Evolutionary conservation across 1,139 yeast genomes (phyloP).

Genomic region (Hemisphaericaspora lyxosophila): DNA sequence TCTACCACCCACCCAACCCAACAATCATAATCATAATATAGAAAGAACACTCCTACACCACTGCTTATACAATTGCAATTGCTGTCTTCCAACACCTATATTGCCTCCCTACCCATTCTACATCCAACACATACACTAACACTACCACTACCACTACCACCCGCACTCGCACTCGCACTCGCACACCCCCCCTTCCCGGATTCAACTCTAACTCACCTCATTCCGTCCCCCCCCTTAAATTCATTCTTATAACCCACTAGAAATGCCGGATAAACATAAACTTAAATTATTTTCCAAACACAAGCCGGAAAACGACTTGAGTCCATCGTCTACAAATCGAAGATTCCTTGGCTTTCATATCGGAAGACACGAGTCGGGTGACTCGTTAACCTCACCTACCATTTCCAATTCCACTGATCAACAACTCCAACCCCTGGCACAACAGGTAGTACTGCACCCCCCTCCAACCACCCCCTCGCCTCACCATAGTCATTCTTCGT

Average conservation of each 20-base stretch:
- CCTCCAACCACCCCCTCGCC: conserved; percentile 10
- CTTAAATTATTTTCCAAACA: conserved; percentile 40
- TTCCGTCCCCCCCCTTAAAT: neutral
- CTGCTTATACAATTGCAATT: too few relatives aligned
- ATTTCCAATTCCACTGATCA: conserved; percentile 20
- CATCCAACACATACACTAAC: too few relatives aligned
- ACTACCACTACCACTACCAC: too few relatives aligned
- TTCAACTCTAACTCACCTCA: too few relatives aligned
- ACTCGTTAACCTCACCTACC: conserved; percentile 34
- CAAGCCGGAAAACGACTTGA: conserved; percentile 24
- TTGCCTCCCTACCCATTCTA: too few relatives aligned
- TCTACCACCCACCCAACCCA: too few relatives aligned
- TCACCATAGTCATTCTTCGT: conserved; percentile 13
- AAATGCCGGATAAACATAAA: conserved; percentile 51
- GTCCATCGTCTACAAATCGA: conserved; percentile 31
- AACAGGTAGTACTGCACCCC: conserved; percentile 10
- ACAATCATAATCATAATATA: too few relatives aligned
- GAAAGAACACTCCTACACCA: too few relatives aligned
- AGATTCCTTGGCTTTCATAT: conserved; percentile 39
- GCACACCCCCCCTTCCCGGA: neutral
- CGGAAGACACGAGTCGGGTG: conserved; percentile 41
- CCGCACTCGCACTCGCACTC: too few relatives aligned
- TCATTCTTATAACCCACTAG: neutral
- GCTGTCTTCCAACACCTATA: too few relatives aligned
- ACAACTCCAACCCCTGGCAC: conserved; percentile 3